phyloP scores from a whole-genome alignment of 352 stramenopile species.

The Phytophthora foliorum region DNA sequence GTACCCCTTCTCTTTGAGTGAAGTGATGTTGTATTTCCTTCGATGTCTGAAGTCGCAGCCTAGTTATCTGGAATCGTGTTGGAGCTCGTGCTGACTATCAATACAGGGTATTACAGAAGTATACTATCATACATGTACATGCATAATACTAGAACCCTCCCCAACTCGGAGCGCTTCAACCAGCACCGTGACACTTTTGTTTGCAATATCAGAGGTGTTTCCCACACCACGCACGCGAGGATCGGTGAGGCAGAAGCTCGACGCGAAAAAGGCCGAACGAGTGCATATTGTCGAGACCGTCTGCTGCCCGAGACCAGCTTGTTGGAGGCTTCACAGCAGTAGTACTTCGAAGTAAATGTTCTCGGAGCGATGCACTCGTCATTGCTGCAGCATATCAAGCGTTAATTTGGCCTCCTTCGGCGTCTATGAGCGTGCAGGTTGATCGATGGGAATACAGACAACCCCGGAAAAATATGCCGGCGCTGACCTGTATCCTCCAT shows the following conservation, averaged over 20 bases:
- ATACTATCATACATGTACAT: too few species aligned
- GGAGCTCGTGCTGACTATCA: too few species aligned
- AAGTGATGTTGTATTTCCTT: too few species aligned
- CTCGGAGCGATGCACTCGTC: not conserved
- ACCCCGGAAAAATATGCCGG: too few species aligned
- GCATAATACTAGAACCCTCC: not conserved
- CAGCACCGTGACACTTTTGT: not conserved
- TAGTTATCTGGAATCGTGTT: too few species aligned
- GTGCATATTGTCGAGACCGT: constrained; percentile 21
- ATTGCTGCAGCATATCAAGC: not conserved
- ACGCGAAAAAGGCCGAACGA: constrained; percentile 27
- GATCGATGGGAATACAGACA: too few species aligned
- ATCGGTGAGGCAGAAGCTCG: constrained; percentile 4
- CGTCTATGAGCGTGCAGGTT: too few species aligned
- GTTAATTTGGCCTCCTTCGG: not conserved
- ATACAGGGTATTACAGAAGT: too few species aligned
- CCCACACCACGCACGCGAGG: constrained; percentile 15
- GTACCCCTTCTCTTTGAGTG: not conserved
- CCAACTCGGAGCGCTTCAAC: not conserved
- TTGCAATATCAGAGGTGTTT: constrained; percentile 18
- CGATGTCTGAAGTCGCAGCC: too few species aligned
- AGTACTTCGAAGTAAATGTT: not conserved
- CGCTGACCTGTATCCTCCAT: too few species aligned
- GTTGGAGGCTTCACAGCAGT: not conserved
- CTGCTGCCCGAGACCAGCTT: constrained; percentile 15